phyloP scores from a whole-genome alignment of 1,139 yeast genomes.

The Candida sojae region DNA sequence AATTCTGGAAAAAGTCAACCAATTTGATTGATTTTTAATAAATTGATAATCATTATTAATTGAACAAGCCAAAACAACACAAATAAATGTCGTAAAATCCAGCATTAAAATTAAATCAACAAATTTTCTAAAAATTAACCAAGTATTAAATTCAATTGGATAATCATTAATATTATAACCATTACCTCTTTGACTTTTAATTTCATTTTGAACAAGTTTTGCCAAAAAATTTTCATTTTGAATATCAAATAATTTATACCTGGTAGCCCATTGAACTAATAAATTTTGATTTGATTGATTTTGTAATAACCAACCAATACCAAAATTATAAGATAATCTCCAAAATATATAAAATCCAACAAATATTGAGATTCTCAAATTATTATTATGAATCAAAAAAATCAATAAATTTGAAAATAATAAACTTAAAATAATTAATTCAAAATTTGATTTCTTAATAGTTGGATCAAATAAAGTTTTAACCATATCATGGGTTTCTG shows the following conservation, averaged over 20 bases:
- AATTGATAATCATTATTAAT: conserved; percentile 45
- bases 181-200: conserved; percentile 62
- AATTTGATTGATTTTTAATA: conserved; percentile 32
- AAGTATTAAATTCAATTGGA: conserved; percentile 80
- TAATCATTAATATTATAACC: conserved; percentile 49
- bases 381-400: conserved; percentile 36
- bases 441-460: conserved; percentile 67
- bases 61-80: conserved; percentile 65
- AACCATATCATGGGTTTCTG: conserved; percentile 86
- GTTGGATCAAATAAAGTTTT: conserved; percentile 80
- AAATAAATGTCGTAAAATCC: conserved; percentile 77
- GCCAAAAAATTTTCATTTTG: conserved; percentile 38
- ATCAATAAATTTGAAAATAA: conserved; percentile 54
- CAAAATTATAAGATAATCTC: conserved; percentile 77
- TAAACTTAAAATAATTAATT: conserved; percentile 55
- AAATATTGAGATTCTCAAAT: conserved; percentile 45
- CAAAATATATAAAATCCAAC: conserved; percentile 66
- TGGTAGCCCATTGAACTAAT: conserved; percentile 57
- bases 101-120: conserved; percentile 86
- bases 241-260: conserved; percentile 46
- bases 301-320: conserved; percentile 72
- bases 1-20: conserved; percentile 41
- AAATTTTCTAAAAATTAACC: conserved; percentile 78
- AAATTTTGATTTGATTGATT: conserved; percentile 64
- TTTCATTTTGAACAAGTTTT: conserved; percentile 41